Percentiles rank a stretch among this genome's conserved stretches.
Evolutionary conservation across 1,139 yeast genomes (phyloP).

Genomic region (Taphrina pruni): DNA sequence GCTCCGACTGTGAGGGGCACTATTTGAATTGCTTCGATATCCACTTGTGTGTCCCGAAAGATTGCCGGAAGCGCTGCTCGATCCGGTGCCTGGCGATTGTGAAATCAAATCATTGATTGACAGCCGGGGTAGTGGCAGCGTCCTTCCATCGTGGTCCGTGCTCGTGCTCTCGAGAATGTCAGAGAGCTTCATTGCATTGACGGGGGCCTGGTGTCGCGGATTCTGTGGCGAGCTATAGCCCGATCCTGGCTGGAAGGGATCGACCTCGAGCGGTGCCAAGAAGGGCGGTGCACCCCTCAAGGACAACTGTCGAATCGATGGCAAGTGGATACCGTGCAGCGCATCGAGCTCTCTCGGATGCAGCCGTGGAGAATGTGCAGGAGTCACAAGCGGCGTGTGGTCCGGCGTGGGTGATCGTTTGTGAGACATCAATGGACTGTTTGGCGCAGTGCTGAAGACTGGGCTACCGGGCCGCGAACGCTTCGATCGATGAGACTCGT

Average conservation of each 20-base stretch:
- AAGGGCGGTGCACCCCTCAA: constrained; percentile 53
- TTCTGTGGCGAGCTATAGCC: constrained; percentile 37
- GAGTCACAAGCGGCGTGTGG: constrained; percentile 64
- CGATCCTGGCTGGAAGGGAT: constrained; percentile 40
- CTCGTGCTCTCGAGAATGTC: constrained; percentile 37
- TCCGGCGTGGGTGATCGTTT: constrained; percentile 58
- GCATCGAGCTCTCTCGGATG: constrained; percentile 53
- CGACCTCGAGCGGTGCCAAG: constrained; percentile 51
- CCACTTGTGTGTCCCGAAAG: constrained; percentile 1
- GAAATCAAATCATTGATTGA: constrained; percentile 31
- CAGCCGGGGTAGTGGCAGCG: constrained; percentile 36
- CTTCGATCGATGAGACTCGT: constrained; percentile 55
- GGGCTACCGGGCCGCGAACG: constrained; percentile 83
- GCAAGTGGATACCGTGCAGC: constrained; percentile 52
- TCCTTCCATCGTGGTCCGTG: constrained; percentile 26
- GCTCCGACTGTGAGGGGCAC: constrained; percentile 19
- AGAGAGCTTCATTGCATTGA: constrained; percentile 30
- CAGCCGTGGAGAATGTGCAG: constrained; percentile 63
- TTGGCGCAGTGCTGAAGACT: constrained; percentile 65
- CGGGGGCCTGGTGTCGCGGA: constrained; percentile 32
- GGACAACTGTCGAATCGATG: constrained; percentile 53
- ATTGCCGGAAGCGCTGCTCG: constrained; percentile 13
- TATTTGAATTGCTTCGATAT: constrained; percentile 15
- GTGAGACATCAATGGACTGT: constrained; percentile 53
- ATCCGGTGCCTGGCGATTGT: constrained; percentile 10